Percentiles rank a stretch among this genome's conserved stretches.
phyloP scores from a whole-genome alignment of 495 filamentous ascomycete genomes.

The Bacidia gigantensis region DNA sequence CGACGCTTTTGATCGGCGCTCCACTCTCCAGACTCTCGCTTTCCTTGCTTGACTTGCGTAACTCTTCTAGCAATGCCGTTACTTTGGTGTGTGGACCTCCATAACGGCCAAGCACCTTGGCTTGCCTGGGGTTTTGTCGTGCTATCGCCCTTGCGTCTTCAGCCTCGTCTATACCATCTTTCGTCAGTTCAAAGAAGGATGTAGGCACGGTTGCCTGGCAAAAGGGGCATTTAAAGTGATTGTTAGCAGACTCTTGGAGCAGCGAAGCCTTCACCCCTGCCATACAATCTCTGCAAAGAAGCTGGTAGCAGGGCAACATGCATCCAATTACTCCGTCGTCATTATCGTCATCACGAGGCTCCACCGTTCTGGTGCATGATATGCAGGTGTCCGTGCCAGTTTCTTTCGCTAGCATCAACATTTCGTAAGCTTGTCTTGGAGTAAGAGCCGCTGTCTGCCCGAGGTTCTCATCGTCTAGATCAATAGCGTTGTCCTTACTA shows the following conservation, averaged over 20 bases:
- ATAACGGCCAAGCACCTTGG: conserved; percentile 54
- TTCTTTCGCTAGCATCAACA: conserved; percentile 68
- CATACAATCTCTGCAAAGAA: conserved; percentile 66
- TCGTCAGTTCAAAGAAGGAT: conserved; percentile 51
- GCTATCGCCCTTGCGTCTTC: conserved; percentile 35
- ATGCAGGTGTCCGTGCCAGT: conserved; percentile 57
- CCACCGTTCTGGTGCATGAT: conserved; percentile 50
- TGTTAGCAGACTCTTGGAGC: conserved; percentile 23
- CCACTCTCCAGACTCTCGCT: conserved; percentile 43
- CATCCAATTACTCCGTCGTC: conserved; percentile 52
- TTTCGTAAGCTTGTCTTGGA: conserved; percentile 63
- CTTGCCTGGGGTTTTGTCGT: conserved; percentile 38
- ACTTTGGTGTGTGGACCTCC: conserved; percentile 85
- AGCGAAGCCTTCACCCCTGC: conserved; percentile 31
- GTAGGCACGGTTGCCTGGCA: conserved; percentile 48
- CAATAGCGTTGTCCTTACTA: conserved; percentile 67
- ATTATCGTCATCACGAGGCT: conserved; percentile 33
- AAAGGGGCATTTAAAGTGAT: conserved; percentile 42
- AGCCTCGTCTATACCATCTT: conserved; percentile 45
- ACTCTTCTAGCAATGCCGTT: conserved; percentile 53
- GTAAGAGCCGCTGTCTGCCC: conserved; percentile 38
- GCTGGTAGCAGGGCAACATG: conserved; percentile 72
- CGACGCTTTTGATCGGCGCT: conserved; percentile 70
- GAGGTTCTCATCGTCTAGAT: conserved; percentile 62
- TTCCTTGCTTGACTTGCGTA: conserved; percentile 44